Conservation (phyloP, 2,329 filamentous ascomycete genomes). For the Westerdykella aurantiaca region DNA sequence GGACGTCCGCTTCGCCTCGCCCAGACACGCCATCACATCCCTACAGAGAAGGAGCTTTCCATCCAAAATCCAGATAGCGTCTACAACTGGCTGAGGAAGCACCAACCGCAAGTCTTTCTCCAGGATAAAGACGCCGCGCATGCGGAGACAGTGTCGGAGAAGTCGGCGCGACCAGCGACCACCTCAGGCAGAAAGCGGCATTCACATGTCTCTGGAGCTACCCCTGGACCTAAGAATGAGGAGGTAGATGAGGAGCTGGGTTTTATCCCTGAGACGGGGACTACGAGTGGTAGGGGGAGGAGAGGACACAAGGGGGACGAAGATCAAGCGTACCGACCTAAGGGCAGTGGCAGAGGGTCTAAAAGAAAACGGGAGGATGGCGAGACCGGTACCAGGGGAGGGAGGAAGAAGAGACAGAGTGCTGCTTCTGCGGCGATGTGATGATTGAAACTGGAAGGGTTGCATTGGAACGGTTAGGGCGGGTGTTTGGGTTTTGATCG, state of each 20-base stretch:
- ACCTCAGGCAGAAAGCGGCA: conserved; percentile 29
- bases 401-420: conserved; percentile 30
- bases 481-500: too few species aligned
- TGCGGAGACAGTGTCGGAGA: conserved; percentile 36
- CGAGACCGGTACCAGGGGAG: conserved; percentile 23
- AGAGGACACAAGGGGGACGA: conserved; percentile 33
- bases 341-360: conserved; percentile 41
- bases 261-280: conserved; percentile 25
- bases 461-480: too few species aligned
- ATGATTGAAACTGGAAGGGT: too few species aligned
- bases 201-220: conserved; percentile 30
- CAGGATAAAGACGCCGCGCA: conserved; percentile 56
- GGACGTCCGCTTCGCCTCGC: conserved; percentile 36
- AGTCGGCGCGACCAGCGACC: conserved; percentile 20
- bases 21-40: conserved; percentile 35
- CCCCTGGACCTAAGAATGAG: conserved; percentile 33
- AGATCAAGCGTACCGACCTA: conserved; percentile 45
- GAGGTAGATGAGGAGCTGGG: conserved; percentile 37
- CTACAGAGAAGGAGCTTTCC: conserved; percentile 48
- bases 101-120: conserved; percentile 78
- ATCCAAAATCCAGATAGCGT: conserved; percentile 82
- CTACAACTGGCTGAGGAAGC: conserved; percentile 87
- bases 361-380: conserved; percentile 43
- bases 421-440: not conserved
- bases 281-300: conserved; percentile 26